Conservation (phyloP, 2,329 filamentous ascomycete genomes). For the Aspergillus sp. region DNA sequence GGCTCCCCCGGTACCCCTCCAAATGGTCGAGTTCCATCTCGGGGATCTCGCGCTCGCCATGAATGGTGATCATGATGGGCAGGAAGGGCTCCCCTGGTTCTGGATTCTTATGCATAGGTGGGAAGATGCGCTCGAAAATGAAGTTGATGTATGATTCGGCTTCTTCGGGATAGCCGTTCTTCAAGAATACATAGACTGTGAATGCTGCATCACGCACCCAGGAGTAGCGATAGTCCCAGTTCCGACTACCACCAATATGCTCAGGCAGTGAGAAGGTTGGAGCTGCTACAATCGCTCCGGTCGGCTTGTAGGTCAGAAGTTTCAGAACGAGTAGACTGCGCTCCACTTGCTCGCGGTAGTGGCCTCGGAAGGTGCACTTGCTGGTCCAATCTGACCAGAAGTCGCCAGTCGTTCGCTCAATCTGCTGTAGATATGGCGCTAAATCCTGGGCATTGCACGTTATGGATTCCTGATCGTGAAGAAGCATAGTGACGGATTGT, state of each 20-base stretch:
- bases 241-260: slow-evolving; percentile 65
- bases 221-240: slow-evolving; percentile 59
- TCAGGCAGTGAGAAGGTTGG: slow-evolving; percentile 78
- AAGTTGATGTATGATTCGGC: slow-evolving; percentile 78
- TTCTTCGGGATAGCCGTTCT: slow-evolving; percentile 73
- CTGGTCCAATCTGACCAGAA: slow-evolving; percentile 76
- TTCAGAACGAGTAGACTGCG: slow-evolving; percentile 74
- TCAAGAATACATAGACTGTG: slow-evolving; percentile 73
- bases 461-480: slow-evolving; percentile 61
- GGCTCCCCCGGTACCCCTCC: slow-evolving; percentile 70
- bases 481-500: slow-evolving; percentile 68
- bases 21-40: slow-evolving; percentile 69
- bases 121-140: slow-evolving; percentile 67
- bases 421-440: not conserved
- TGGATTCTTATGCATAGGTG: slow-evolving; percentile 55
- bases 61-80: slow-evolving; percentile 81
- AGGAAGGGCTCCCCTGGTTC: slow-evolving; percentile 55
- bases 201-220: slow-evolving; percentile 79
- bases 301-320: slow-evolving; percentile 75
- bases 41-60: slow-evolving; percentile 72
- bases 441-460: slow-evolving; percentile 50
- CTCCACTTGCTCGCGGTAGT: slow-evolving; percentile 70
- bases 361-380: slow-evolving; percentile 69
- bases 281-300: slow-evolving; percentile 73
- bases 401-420: slow-evolving; percentile 67